phyloP scores from a whole-genome alignment of 768 basidiomycete species.

The Rhodosporidiobolus sp. region DNA sequence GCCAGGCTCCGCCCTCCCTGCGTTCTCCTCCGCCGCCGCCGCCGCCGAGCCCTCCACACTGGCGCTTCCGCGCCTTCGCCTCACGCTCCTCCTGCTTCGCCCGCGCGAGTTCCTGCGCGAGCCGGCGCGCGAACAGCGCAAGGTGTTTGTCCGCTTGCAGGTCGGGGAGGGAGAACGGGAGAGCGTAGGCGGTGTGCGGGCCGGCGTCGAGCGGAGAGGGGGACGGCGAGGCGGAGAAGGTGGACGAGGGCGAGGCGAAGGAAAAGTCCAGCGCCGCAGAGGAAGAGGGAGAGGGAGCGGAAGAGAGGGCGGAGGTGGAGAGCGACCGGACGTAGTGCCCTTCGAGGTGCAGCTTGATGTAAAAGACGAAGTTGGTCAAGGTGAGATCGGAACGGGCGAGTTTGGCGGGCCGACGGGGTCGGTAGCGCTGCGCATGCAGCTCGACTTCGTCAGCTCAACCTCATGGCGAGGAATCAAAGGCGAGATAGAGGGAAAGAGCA shows the following conservation, averaged over 20 bases:
- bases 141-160: not conserved
- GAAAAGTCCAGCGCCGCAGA: too few species aligned
- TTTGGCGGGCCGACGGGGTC: conserved; percentile 20
- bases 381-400: conserved; percentile 8
- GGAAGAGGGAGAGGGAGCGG: not conserved
- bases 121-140: not conserved
- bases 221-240: not conserved
- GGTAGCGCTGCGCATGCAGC: not conserved
- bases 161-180: conserved; percentile 5
- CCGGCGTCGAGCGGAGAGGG: not conserved
- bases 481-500: not conserved
- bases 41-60: not conserved
- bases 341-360: conserved; percentile 21
- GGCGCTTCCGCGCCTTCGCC: not conserved
- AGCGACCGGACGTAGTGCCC: not conserved
- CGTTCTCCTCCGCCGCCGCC: not conserved
- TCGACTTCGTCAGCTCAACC: not conserved
- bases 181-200: not conserved
- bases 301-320: not conserved
- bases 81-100: not conserved
- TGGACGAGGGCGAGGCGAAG: not conserved
- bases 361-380: conserved; percentile 16
- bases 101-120: not conserved
- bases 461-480: not conserved
- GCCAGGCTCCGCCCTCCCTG: not conserved